Evolutionary conservation across 345 rosid genomes (phyloP).

Genomic region (Psidium friedrichsthalianum): DNA sequence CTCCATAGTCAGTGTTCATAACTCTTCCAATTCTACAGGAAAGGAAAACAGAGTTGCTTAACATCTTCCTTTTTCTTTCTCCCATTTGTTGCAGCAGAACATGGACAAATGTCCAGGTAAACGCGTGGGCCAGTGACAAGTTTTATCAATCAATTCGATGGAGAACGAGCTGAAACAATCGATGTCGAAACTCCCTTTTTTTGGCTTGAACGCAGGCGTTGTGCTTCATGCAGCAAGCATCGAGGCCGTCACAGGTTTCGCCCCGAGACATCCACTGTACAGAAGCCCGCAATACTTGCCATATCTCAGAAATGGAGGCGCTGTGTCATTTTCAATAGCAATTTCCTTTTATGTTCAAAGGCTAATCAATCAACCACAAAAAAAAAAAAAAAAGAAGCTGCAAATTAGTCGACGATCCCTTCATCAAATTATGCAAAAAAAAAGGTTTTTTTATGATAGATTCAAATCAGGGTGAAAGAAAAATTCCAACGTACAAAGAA

Average conservation of each 20-base stretch:
- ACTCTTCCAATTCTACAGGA: not conserved
- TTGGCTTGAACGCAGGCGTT: conserved; percentile 73
- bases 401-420: no score
- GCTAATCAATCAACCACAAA: not conserved
- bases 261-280: conserved; percentile 88
- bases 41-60: no score
- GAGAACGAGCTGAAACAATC: not conserved
- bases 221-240: conserved; percentile 90
- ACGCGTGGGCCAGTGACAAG: not conserved
- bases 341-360: not conserved
- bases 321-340: conserved; percentile 8
- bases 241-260: conserved; percentile 83
- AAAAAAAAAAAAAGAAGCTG: no score
- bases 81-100: no score
- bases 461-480: no score
- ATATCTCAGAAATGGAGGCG: conserved; percentile 81
- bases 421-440: no score
- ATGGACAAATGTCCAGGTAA: not conserved
- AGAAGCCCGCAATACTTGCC: conserved; percentile 86
- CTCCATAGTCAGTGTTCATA: not conserved
- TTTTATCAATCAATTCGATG: not conserved
- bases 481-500: no score
- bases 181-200: conserved; percentile 31
- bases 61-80: no score
- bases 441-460: no score